Evolutionary conservation across 352 stramenopile genomes (phyloP), one percentile per base, ranked within the genome.

Genomic region (Phytophthora ramorum): DNA sequence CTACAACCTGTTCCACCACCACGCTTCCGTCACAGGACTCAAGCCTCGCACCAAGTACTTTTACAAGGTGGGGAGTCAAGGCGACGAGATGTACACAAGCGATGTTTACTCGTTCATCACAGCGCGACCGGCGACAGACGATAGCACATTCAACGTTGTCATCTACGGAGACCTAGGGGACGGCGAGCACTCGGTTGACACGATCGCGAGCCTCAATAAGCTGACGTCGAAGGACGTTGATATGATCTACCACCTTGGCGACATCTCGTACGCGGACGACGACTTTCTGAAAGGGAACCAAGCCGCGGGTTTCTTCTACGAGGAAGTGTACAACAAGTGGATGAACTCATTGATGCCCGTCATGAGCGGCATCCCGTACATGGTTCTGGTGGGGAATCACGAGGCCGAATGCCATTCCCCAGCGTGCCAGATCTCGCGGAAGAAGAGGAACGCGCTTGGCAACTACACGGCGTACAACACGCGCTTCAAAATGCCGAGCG

Each of bases 401-500:
- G 91, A 97, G 50, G 86, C 87, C 9, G 89, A 97, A 63, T 97
- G 89, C 61, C 82, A 96, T 64, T 93, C 81, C 19, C 78, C 85
- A 0, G 22, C 37, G 7, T 97, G 89, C 45, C 50, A 84, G 2
- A 1, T 85, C 4, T 90, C 82, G 20, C 46, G 17, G 0, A 67
- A 50, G 46, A 86, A 88, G 65, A 81, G 75, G 56, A 62, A 86
- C 30, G 66, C 74, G 10, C 62, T 97, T 14, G 72, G 81, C 28
- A 96, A 95, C 48, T 97, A 96, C 71, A 75, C 76, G 34, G 89
- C 90, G 1, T 97, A 85, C 69, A 96, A 97, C 61, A 53, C 76
- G 10, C 85, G 87, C 26, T 97, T 93, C 69, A 85, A 89, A 52
- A 97, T 97, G 90, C 90, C 90, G 16, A 91, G 79, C 9, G 41